A percentile compares a stretch with the other conserved stretches of the same genome.
Evolutionary conservation across 2,329 filamentous ascomycete genomes (phyloP).

Genomic region (Exophiala viscosa): DNA sequence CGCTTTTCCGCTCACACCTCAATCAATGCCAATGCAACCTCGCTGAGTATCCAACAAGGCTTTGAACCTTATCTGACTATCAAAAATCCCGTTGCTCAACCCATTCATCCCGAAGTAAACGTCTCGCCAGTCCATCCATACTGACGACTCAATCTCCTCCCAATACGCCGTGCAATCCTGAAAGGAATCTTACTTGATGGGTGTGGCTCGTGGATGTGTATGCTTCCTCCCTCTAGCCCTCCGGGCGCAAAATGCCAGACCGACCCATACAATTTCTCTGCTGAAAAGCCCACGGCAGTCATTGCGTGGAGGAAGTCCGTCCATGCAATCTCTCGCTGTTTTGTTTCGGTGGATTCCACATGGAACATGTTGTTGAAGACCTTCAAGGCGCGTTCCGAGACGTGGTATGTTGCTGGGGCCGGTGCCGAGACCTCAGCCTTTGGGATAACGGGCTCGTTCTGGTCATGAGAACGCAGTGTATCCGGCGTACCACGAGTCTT

Average conservation of each 20-base stretch:
- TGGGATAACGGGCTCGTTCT: neutral
- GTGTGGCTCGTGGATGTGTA: slow-evolving; percentile 62
- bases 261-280: slow-evolving; percentile 58
- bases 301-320: slow-evolving; percentile 53
- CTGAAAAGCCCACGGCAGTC: slow-evolving; percentile 47
- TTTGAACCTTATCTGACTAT: too few species aligned
- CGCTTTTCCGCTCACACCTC: too few species aligned
- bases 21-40: too few species aligned
- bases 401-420: slow-evolving; percentile 31
- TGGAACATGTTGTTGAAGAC: slow-evolving; percentile 46
- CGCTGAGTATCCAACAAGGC: too few species aligned
- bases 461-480: neutral
- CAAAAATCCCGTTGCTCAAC: too few species aligned
- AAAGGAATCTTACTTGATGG: slow-evolving; percentile 52
- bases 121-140: slow-evolving; percentile 39
- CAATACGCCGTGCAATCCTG: slow-evolving; percentile 44
- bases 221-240: slow-evolving; percentile 41
- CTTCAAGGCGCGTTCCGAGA: slow-evolving; percentile 39
- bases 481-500: too few species aligned
- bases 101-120: neutral
- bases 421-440: neutral
- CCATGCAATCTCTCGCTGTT: slow-evolving; percentile 52
- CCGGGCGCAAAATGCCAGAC: slow-evolving; percentile 57
- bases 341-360: slow-evolving; percentile 32
- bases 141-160: slow-evolving; percentile 46